phyloP scores from a whole-genome alignment of 495 filamentous ascomycete genomes.

The Cercophora scortea region DNA sequence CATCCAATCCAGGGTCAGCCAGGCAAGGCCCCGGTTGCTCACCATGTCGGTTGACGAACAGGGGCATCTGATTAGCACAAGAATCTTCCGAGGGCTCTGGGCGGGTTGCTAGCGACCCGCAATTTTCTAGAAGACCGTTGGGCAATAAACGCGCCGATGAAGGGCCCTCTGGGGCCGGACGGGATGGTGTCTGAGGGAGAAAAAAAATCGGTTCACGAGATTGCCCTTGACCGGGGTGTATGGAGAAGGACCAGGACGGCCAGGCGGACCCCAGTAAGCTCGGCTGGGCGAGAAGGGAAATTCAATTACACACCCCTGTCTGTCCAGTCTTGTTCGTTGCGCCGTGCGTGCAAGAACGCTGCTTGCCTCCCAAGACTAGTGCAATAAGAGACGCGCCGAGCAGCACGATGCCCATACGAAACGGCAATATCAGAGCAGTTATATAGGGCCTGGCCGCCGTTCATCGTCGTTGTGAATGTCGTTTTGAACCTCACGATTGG shows the following conservation, averaged over 20 bases:
- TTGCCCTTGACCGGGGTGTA: conserved; percentile 25
- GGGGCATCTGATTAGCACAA: conserved; percentile 36
- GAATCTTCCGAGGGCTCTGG: conserved; percentile 37
- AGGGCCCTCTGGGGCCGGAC: conserved; percentile 22
- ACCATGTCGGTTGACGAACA: conserved; percentile 20
- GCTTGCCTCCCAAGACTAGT: not conserved
- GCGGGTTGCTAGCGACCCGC: conserved; percentile 22
- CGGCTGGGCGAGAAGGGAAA: conserved; percentile 36
- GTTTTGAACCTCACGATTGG: conserved; percentile 19
- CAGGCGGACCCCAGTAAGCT: conserved; percentile 31
- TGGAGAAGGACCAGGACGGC: conserved; percentile 8
- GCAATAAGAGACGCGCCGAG: conserved; percentile 3
- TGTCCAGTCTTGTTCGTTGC: not conserved
- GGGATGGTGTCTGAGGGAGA: conserved; percentile 24
- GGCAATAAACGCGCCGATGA: conserved; percentile 34
- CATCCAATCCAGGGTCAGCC: conserved; percentile 22
- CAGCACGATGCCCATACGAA: not conserved
- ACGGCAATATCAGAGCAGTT: conserved; percentile 20
- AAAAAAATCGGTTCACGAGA: conserved; percentile 30
- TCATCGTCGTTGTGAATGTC: conserved; percentile 11
- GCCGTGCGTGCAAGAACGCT: not conserved
- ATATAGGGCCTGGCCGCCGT: conserved; percentile 17
- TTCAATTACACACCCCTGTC: conserved; percentile 12
- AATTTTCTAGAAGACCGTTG: conserved; percentile 43
- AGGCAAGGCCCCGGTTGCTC: conserved; percentile 14